Evolutionary conservation across 345 rosid genomes (phyloP).

Genomic region (Salix viminalis): DNA sequence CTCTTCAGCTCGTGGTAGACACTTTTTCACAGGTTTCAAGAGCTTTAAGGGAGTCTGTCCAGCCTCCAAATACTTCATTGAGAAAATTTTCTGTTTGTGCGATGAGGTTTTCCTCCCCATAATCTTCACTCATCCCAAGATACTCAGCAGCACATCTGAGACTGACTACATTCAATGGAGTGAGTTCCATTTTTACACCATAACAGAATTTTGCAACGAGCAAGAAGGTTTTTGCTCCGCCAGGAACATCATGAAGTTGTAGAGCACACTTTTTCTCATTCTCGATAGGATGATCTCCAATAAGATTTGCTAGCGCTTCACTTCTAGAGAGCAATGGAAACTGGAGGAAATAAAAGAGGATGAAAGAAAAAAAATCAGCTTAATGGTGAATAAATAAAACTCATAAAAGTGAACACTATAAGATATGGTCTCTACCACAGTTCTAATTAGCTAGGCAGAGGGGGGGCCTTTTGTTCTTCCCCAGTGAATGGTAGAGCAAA

Average conservation of each 20-base stretch:
- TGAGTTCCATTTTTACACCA: conserved; percentile 65
- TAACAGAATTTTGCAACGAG: conserved; percentile 82
- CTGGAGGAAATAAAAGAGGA: conserved; percentile 35
- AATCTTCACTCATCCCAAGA: conserved; percentile 72
- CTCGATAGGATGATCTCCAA: conserved; percentile 36
- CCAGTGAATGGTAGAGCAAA: not conserved
- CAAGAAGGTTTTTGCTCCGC: conserved; percentile 69
- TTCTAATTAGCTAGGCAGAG: not conserved
- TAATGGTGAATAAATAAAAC: not conserved
- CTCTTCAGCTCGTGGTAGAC: conserved; percentile 61
- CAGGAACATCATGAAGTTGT: conserved; percentile 71
- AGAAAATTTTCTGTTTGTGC: conserved; percentile 61
- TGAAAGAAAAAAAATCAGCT: not conserved
- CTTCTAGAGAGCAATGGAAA: conserved; percentile 91
- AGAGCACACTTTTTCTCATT: conserved; percentile 41
- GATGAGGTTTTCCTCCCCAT: conserved; percentile 69
- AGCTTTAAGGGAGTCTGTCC: conserved; percentile 71
- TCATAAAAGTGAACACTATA: not conserved
- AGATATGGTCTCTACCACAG: not conserved
- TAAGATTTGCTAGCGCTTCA: conserved; percentile 51
- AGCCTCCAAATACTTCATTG: conserved; percentile 46
- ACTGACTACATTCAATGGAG: conserved; percentile 49
- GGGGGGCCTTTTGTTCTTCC: not conserved
- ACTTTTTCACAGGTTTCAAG: conserved; percentile 68
- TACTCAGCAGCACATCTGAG: conserved; percentile 89